Conservation (phyloP, 1,284 basidiomycete species). For the Cystobasidium slooffiae region DNA sequence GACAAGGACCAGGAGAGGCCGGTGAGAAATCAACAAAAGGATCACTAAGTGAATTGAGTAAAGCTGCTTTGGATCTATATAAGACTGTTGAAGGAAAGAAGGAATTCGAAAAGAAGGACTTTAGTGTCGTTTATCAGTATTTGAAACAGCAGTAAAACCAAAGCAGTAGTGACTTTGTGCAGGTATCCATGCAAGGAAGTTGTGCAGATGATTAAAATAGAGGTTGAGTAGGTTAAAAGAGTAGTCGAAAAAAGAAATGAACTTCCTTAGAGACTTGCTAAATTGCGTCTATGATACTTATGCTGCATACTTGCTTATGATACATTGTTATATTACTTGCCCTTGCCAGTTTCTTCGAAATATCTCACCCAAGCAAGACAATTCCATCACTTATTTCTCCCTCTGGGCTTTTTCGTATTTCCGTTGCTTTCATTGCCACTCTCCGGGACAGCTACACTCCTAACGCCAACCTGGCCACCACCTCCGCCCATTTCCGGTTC, state of each 20-base stretch:
- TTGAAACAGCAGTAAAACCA: conserved; percentile 56
- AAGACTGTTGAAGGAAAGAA: conserved; percentile 64
- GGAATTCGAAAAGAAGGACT: conserved; percentile 70
- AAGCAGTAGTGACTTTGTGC: neutral
- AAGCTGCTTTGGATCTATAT: conserved; percentile 63
- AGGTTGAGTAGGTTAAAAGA: no score
- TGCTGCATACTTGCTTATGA: neutral
- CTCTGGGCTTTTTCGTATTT: no score
- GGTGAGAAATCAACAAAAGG: conserved; percentile 65
- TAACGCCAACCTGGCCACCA: no score
- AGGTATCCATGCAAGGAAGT: no score
- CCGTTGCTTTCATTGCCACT: no score
- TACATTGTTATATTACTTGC: neutral
- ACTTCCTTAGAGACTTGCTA: neutral
- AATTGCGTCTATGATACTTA: neutral
- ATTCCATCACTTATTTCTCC: no score
- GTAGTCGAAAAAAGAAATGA: neutral
- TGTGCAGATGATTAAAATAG: no score
- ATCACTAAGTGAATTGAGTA: conserved; percentile 62
- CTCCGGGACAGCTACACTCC: no score
- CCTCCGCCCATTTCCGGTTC: conserved; percentile 10
- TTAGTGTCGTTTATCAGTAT: conserved; percentile 76
- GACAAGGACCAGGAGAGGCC: conserved; percentile 60
- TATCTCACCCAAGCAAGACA: neutral
- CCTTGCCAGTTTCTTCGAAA: neutral